phyloP scores from a whole-genome alignment of 495 filamentous ascomycete genomes.

The Apodospora peruviana region DNA sequence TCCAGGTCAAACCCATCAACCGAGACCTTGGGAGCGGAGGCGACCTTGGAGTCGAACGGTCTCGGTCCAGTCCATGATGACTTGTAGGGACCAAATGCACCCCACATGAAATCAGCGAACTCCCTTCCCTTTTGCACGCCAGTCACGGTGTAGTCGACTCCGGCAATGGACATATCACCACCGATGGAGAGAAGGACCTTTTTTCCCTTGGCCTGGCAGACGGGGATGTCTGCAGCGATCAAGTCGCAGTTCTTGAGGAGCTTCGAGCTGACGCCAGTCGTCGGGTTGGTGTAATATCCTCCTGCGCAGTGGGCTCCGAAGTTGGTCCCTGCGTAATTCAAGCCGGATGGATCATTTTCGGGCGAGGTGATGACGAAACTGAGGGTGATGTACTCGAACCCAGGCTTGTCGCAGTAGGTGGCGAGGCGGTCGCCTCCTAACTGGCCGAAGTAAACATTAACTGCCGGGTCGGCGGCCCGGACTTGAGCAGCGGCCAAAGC shows the following conservation, averaged over 20 bases:
- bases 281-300: slow-evolving; percentile 21
- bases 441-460: slow-evolving; percentile 37
- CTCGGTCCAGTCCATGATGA: slow-evolving; percentile 35
- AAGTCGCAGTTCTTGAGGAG: slow-evolving; percentile 36
- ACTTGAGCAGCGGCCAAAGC: slow-evolving; percentile 22
- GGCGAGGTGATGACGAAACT: slow-evolving; percentile 39
- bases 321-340: slow-evolving; percentile 35
- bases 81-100: slow-evolving; percentile 56
- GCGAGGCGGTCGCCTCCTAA: slow-evolving; percentile 20
- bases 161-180: slow-evolving; percentile 26
- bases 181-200: slow-evolving; percentile 63
- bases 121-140: slow-evolving; percentile 42
- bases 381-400: slow-evolving; percentile 37
- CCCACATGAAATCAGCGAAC: slow-evolving; percentile 60
- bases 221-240: slow-evolving; percentile 49
- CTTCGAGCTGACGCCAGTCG: slow-evolving; percentile 22
- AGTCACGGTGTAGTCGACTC: slow-evolving; percentile 40
- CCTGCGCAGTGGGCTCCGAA: slow-evolving; percentile 33
- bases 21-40: slow-evolving; percentile 29
- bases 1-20: slow-evolving; percentile 71
- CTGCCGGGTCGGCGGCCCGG: slow-evolving; percentile 20
- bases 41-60: slow-evolving; percentile 50
- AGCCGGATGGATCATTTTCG: slow-evolving; percentile 24
- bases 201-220: slow-evolving; percentile 58
- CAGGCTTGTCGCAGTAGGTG: slow-evolving; percentile 23